Evolutionary conservation across 176 grass and related monocot genomes (phyloP).

Genomic region (Eleusine indica): DNA sequence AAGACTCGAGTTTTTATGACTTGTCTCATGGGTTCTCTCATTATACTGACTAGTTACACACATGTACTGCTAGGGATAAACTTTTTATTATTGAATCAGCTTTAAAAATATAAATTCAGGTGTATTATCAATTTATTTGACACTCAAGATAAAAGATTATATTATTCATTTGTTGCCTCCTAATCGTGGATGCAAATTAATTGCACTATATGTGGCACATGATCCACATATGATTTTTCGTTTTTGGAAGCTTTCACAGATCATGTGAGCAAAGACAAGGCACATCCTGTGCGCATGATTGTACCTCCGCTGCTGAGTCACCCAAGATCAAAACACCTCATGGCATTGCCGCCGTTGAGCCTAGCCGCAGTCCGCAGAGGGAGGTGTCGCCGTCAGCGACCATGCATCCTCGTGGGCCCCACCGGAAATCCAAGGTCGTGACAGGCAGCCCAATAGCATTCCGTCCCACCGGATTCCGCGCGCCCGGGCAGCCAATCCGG

Average conservation of each 20-base stretch:
- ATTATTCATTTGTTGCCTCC: neutral
- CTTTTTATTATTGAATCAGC: neutral
- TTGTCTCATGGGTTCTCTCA: neutral
- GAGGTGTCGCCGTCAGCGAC: neutral
- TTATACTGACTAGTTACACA: too few species aligned
- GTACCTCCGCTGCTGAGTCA: conserved; percentile 22
- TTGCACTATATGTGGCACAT: neutral
- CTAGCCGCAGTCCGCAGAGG: neutral
- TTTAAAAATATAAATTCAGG: neutral
- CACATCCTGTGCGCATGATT: neutral
- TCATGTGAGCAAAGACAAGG: neutral
- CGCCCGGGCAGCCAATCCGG: conserved; percentile 50
- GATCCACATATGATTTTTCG: neutral
- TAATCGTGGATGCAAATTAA: neutral
- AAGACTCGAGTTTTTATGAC: neutral
- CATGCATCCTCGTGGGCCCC: conserved; percentile 26
- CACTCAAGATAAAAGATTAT: neutral
- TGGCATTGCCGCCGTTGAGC: neutral
- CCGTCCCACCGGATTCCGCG: conserved; percentile 50
- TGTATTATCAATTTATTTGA: neutral
- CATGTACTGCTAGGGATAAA: too few species aligned
- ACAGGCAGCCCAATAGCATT: conserved; percentile 70
- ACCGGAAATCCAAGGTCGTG: conserved; percentile 54
- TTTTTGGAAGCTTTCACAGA: neutral
- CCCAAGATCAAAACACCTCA: conserved; percentile 6